Percentiles rank a stretch among this genome's conserved stretches.
These are phyloP conservation scores for Monosporascus sp. DNA, from an alignment of 2,329 filamentous ascomycete species.

Conservation along the genomic window DNA sequence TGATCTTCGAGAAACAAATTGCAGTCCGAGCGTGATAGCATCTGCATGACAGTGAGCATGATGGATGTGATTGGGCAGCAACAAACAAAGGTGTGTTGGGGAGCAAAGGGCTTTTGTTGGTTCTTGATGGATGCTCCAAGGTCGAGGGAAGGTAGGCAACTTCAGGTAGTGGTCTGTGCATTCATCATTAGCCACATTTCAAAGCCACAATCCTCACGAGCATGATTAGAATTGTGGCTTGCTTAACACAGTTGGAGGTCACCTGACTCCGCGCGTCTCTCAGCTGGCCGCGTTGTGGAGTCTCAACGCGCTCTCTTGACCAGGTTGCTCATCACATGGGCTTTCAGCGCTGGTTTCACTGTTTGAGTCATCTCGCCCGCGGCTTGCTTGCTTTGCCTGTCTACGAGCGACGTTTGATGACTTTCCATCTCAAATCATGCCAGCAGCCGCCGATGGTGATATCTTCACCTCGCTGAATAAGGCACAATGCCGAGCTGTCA, in stretches of 20 bases:
- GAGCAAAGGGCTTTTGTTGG: background rate
- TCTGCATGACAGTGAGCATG: background rate
- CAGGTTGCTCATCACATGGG: background rate
- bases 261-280: background rate
- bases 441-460: conserved; percentile 10
- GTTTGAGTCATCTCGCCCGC: background rate
- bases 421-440: conserved; percentile 13
- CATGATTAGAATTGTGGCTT: background rate
- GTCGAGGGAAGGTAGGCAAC: background rate
- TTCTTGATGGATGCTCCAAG: background rate
- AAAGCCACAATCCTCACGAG: background rate
- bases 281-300: background rate
- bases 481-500: conserved; percentile 52
- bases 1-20: background rate
- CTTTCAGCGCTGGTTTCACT: no score
- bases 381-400: background rate
- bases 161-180: background rate
- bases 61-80: background rate
- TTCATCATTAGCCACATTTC: background rate
- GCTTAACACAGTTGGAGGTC: background rate
- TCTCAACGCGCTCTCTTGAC: background rate
- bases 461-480: conserved; percentile 47
- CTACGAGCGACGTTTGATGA: conserved; percentile 2
- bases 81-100: background rate
- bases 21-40: background rate